A percentile compares a stretch with the other conserved stretches of the same genome.
These are phyloP conservation scores for Skeletonema marinoi DNA, from an alignment of 108 stramenopile species.

Conservation along the genomic window DNA sequence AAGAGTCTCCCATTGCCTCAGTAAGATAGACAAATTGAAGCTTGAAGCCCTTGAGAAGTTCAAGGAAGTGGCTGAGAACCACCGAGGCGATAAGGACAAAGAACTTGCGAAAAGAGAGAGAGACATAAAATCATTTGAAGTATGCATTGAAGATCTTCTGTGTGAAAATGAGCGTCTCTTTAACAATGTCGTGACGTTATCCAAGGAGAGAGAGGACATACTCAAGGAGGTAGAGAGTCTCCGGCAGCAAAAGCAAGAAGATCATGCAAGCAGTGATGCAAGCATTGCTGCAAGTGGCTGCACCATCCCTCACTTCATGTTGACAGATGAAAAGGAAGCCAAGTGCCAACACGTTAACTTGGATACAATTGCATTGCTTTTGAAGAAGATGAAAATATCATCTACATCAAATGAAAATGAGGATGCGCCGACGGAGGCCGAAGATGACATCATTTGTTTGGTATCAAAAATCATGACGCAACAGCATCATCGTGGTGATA, in stretches of 20 bases:
- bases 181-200: conserved; percentile 15
- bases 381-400: conserved; percentile 6
- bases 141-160: conserved; percentile 32
- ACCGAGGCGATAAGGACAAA: background rate
- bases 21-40: conserved; percentile 2
- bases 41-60: background rate
- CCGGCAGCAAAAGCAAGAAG: background rate
- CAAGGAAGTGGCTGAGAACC: background rate
- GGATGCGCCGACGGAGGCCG: background rate
- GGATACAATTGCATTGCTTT: background rate
- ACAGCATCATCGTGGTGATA: background rate
- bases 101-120: conserved; percentile 8
- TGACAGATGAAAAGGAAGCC: conserved; percentile 21
- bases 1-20: background rate
- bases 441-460: conserved; percentile 25
- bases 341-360: conserved; percentile 13
- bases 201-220: conserved; percentile 37
- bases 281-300: background rate
- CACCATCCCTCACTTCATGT: conserved; percentile 1
- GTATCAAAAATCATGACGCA: conserved; percentile 22
- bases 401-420: background rate
- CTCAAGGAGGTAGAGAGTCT: conserved; percentile 17
- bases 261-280: background rate
- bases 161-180: conserved; percentile 41
- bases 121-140: conserved; percentile 14